Evolutionary conservation across 139 green algal species (phyloP), one percentile per base, ranked within the genome.

Genomic region (Pedinophyceae sp.): DNA sequence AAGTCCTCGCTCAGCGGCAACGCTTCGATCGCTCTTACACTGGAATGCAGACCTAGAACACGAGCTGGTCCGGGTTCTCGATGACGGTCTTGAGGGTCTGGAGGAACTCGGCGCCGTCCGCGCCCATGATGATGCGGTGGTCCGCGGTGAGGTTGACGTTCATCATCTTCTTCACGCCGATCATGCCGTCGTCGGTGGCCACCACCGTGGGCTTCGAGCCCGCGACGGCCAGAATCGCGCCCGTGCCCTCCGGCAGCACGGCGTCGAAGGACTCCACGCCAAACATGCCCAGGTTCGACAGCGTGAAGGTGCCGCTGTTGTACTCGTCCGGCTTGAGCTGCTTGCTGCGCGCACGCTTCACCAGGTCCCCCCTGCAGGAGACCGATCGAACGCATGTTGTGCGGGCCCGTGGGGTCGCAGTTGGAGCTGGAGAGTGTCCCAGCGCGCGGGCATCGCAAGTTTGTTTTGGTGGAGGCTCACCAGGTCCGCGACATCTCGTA

Each of bases 201-300:
- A 82, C 76, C 22, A 98, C 89, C 2, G 77, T 89, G 6, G 89
- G 86, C 61, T 88, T 84, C 72, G 68, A 79, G 47, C 72, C 81
- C 54, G 76, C 90, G 4, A 98, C 73, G 5, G 89, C 91, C 51
- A 98, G 62, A 67, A 98, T 98, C 25, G 76, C 84, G 25, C 75
- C 81, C 18, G 74, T 87, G 65, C 83, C 86, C 22, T 82, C 77
- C 1, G 87, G 88, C 56, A 98, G 68, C 63, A 98, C 94, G 57
- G 90, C 91, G 55, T 96, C 88, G 60, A 97, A 98, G 10, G 58
- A 66, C 57, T 93, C 82, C 18, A 96, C 87, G 38, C 90, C 91
- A 71, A 83, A 97, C 89, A 97, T 98, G 69, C 91, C 91, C 62
- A 98, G 69, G 80, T 98, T 98, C 62, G 78, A 93, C 60, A 98